Evolutionary conservation across 768 basidiomycete genomes (phyloP).

Genomic region (Lentinula guzmanii): DNA sequence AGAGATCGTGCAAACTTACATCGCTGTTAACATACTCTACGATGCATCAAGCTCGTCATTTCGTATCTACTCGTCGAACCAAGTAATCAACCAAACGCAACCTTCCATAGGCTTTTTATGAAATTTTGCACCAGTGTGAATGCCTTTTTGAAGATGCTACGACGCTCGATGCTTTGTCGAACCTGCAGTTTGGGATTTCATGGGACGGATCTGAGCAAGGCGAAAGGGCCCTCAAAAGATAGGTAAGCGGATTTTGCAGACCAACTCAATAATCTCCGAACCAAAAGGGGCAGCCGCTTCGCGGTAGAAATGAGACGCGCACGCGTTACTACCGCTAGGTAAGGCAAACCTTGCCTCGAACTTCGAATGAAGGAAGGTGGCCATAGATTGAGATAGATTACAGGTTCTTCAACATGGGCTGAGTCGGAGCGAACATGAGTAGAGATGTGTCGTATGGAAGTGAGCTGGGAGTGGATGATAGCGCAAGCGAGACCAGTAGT

Average conservation of each 20-base stretch:
- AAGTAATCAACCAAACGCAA: slow-evolving; percentile 53
- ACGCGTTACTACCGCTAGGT: not conserved
- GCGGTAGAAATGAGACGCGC: slow-evolving; percentile 13
- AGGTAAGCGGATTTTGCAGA: slow-evolving; percentile 29
- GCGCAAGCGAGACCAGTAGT: not conserved
- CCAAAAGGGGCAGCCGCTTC: slow-evolving; percentile 41
- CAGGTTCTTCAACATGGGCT: slow-evolving; percentile 11
- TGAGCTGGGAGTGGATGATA: slow-evolving; percentile 15
- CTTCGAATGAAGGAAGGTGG: slow-evolving; percentile 31
- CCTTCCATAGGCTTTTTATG: slow-evolving; percentile 34
- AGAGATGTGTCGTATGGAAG: slow-evolving; percentile 35
- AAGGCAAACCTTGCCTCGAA: not conserved
- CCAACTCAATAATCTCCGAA: slow-evolving; percentile 34
- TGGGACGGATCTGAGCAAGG: slow-evolving; percentile 21
- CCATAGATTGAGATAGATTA: slow-evolving; percentile 37
- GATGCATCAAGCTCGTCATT: slow-evolving; percentile 33
- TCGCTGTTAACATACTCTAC: slow-evolving; percentile 65
- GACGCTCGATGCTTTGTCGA: slow-evolving; percentile 32
- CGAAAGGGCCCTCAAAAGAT: slow-evolving; percentile 33
- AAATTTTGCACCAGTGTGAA: slow-evolving; percentile 25
- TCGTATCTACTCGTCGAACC: slow-evolving; percentile 33
- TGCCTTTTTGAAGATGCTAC: slow-evolving; percentile 37
- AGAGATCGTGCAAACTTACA: slow-evolving; percentile 19
- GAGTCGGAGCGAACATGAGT: slow-evolving; percentile 21
- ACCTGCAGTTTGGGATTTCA: slow-evolving; percentile 26